Evolutionary conservation across 176 grass and related monocot species (phyloP).

Genomic region (Sorghum bicolor): Sorghum_bicolor_NCBIv3 NC_012878.2:7349001-7349500

Average conservation of each 20-base stretch:
- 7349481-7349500: not conserved
- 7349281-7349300: not conserved
- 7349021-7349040: conserved; percentile 86
- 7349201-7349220: no score
- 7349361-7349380: conserved; percentile 2
- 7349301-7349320: not conserved
- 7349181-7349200: no score
- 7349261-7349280: not conserved
- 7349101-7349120: no score
- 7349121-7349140: no score
- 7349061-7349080: conserved; percentile 66
- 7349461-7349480: conserved; percentile 1
- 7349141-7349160: no score
- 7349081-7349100: conserved; percentile 24
- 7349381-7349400: conserved; percentile 3
- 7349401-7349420: not conserved
- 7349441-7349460: conserved; percentile 24
- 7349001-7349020: not conserved
- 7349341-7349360: not conserved
- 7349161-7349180: no score
- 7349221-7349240: no score
- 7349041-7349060: conserved; percentile 87
- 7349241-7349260: not conserved
- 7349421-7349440: not conserved
- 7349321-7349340: not conserved